These are phyloP conservation scores for Balakata baccata DNA, from an alignment of 345 rosid genomes.

Conservation along the genomic window DNA sequence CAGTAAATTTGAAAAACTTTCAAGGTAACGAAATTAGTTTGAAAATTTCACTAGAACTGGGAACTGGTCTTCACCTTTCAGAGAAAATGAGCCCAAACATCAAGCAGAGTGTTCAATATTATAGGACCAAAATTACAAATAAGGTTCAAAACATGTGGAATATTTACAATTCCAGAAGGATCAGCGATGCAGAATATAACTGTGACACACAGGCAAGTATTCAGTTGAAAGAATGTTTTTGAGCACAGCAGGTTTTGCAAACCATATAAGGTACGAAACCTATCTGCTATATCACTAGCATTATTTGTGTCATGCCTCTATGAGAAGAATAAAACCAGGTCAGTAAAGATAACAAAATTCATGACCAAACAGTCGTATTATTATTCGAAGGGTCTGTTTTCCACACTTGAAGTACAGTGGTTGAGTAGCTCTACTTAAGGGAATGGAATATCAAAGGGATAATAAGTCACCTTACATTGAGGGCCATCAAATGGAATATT, in stretches of 20 bases:
- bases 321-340: not conserved
- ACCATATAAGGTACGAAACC: not conserved
- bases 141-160: not conserved
- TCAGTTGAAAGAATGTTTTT: not conserved
- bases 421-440: not conserved
- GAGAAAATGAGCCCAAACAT: not conserved
- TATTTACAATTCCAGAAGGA: not conserved
- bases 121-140: not conserved
- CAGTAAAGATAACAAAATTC: not conserved
- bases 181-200: not conserved
- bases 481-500: conserved; percentile 66
- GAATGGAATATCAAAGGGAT: not conserved
- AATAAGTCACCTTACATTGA: conserved; percentile 57
- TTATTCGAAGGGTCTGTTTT: not conserved
- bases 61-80: not conserved
- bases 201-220: not conserved
- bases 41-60: not conserved
- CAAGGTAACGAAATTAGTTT: not conserved
- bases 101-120: not conserved
- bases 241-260: not conserved
- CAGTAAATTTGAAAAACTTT: not conserved
- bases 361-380: not conserved
- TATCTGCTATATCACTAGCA: not conserved
- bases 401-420: not conserved
- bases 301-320: not conserved